phyloP scores from a whole-genome alignment of 805 yeast species.

The Saccharomycopsis selenospora region DNA sequence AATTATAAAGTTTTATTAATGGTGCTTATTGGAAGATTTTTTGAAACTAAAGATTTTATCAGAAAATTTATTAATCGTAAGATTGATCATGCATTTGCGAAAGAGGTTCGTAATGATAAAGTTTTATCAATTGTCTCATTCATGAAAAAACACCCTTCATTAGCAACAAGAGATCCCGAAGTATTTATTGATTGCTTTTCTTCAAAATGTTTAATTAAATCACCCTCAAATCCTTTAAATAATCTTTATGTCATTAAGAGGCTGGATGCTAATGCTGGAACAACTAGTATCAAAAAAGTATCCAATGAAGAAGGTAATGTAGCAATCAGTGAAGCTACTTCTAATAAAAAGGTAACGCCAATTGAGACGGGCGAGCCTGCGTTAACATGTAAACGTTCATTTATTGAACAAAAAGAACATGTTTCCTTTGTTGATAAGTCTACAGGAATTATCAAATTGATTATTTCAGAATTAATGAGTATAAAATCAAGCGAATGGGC shows the following conservation, averaged over 20 bases:
- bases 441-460: slow-evolving; percentile 56
- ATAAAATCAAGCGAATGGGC: slow-evolving; percentile 32
- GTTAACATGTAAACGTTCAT: background rate
- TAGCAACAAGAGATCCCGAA: slow-evolving; percentile 41
- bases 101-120: slow-evolving; percentile 21
- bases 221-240: slow-evolving; percentile 35
- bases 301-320: slow-evolving; percentile 26
- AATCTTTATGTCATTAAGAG: slow-evolving; percentile 24
- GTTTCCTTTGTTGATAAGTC: slow-evolving; percentile 3
- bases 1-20: slow-evolving; percentile 42
- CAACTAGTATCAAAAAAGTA: slow-evolving; percentile 11
- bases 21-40: slow-evolving; percentile 56
- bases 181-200: slow-evolving; percentile 40
- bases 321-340: slow-evolving; percentile 24
- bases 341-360: slow-evolving; percentile 2
- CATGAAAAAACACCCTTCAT: slow-evolving; percentile 36
- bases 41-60: slow-evolving; percentile 52
- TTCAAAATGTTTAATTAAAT: slow-evolving; percentile 31
- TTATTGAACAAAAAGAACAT: background rate
- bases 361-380: slow-evolving; percentile 1
- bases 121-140: slow-evolving; percentile 1
- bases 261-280: slow-evolving; percentile 10
- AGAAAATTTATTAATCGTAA: slow-evolving; percentile 44
- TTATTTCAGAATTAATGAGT: slow-evolving; percentile 61
- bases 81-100: slow-evolving; percentile 36